Percentiles rank a stretch among this genome's conserved stretches.
These are phyloP conservation scores for Echeveria elegans DNA, from an alignment of 164 flowering plant species.

Conservation along the genomic window DNA sequence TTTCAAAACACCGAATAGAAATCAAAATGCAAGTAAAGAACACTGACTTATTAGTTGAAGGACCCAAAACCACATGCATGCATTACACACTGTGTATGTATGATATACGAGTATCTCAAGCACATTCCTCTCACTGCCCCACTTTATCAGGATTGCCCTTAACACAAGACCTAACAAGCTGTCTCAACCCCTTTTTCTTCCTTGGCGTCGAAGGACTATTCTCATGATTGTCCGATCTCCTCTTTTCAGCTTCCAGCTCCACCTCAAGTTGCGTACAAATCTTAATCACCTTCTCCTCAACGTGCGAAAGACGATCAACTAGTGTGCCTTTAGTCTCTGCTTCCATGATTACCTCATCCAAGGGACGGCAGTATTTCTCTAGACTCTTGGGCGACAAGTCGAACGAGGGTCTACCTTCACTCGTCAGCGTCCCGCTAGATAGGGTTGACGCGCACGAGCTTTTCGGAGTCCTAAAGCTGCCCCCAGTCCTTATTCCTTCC, in stretches of 20 bases:
- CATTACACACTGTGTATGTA: neutral
- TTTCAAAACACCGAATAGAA: no score
- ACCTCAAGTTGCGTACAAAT: conserved; percentile 49
- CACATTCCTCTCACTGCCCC: neutral
- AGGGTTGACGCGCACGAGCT: conserved; percentile 42
- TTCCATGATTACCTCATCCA: conserved; percentile 46
- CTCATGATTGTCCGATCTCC: conserved; percentile 5
- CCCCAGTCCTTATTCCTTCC: conserved; percentile 16
- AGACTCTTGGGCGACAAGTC: conserved; percentile 44
- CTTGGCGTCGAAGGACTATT: neutral
- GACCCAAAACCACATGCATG: no score
- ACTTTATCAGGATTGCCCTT: conserved; percentile 10
- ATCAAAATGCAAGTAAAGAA: no score
- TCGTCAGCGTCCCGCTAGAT: conserved; percentile 38
- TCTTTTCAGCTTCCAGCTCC: conserved; percentile 25
- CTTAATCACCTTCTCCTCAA: conserved; percentile 54
- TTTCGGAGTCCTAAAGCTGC: conserved; percentile 26
- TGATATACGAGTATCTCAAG: neutral
- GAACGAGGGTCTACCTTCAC: conserved; percentile 27
- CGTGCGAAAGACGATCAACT: conserved; percentile 41
- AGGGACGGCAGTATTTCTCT: conserved; percentile 69
- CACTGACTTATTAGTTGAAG: no score
- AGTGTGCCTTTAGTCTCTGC: conserved; percentile 53
- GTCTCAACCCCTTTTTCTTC: conserved; percentile 31
- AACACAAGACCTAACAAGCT: conserved; percentile 37